A percentile compares a stretch with the other conserved stretches of the same genome.
These are phyloP conservation scores for Nitzschia sp. DNA, from an alignment of 108 stramenopile species.

Conservation along the genomic window DNA sequence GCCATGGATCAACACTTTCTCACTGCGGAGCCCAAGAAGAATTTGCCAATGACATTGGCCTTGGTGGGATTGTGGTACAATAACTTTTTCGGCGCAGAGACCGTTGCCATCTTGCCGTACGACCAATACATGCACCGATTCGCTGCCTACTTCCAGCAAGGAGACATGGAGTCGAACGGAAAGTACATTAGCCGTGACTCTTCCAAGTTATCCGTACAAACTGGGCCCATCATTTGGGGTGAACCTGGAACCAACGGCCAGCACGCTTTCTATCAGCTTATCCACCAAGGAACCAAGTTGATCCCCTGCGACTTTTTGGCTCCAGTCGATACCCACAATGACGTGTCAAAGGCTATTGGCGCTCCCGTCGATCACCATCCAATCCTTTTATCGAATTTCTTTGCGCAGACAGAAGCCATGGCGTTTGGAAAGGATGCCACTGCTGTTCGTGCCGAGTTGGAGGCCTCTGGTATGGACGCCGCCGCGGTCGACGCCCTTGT, in stretches of 20 bases:
- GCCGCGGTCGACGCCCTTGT: conserved; percentile 77
- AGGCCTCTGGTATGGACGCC: conserved; percentile 59
- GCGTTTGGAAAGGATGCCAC: conserved; percentile 85
- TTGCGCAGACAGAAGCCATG: conserved; percentile 98
- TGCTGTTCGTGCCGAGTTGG: conserved; percentile 50
- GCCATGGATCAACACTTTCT: conserved; percentile 98
- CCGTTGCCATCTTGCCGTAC: conserved; percentile 95
- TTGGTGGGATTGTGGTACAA: conserved; percentile 98
- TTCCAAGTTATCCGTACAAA: conserved; percentile 51
- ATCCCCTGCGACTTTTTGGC: conserved; percentile 97
- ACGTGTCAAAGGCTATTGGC: conserved; percentile 58
- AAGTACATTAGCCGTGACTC: conserved; percentile 89
- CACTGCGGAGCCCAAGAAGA: conserved; percentile 85
- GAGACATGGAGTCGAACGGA: conserved; percentile 99
- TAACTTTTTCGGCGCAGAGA: conserved; percentile 92
- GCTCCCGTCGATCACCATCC: conserved; percentile 93
- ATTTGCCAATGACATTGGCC: conserved; percentile 95
- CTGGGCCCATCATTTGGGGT: conserved; percentile 93
- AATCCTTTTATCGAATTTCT: conserved; percentile 98
- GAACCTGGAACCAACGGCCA: conserved; percentile 99
- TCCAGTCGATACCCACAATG: conserved; percentile 78
- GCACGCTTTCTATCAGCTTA: conserved; percentile 98
- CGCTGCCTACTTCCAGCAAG: conserved; percentile 98
- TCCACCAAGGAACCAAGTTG: conserved; percentile 92
- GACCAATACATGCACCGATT: conserved; percentile 95